Percentiles rank a stretch among this genome's conserved stretches.
phyloP scores from a whole-genome alignment of 148 eudicot genomes.

The Dysphania ambrosioides region DNA sequence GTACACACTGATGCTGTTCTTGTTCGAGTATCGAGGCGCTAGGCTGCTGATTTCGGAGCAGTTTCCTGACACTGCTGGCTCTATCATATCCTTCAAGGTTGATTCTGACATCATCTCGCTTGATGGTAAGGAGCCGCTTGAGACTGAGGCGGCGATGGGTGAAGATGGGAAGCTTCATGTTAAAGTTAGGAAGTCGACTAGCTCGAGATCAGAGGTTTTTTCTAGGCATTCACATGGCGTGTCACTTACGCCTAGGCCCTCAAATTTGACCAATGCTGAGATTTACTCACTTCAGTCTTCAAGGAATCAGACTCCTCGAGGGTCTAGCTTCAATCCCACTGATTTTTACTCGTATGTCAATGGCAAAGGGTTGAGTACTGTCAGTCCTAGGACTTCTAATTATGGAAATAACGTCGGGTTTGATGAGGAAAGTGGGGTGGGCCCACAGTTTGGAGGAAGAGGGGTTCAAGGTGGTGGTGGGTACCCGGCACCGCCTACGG shows the following conservation, averaged over 20 bases:
- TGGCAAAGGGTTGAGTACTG: slow-evolving; percentile 40
- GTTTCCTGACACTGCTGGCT: slow-evolving; percentile 73
- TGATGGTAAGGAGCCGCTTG: slow-evolving; percentile 67
- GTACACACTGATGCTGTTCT: slow-evolving; percentile 82
- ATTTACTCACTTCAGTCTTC: slow-evolving; percentile 76
- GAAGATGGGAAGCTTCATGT: slow-evolving; percentile 81
- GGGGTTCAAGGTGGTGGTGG: slow-evolving; percentile 29
- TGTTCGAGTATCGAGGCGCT: slow-evolving; percentile 83
- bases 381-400: slow-evolving; percentile 71
- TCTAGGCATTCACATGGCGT: slow-evolving; percentile 55
- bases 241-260: slow-evolving; percentile 56
- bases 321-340: slow-evolving; percentile 76
- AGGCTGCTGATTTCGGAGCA: slow-evolving; percentile 65
- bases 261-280: slow-evolving; percentile 78
- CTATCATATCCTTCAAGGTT: slow-evolving; percentile 59
- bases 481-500: slow-evolving; percentile 68
- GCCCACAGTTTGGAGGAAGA: slow-evolving; percentile 27
- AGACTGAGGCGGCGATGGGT: slow-evolving; percentile 68
- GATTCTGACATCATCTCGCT: slow-evolving; percentile 66
- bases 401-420: slow-evolving; percentile 55
- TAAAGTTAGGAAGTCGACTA: slow-evolving; percentile 64
- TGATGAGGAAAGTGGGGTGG: slow-evolving; percentile 66
- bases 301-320: slow-evolving; percentile 72
- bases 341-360: slow-evolving; percentile 73
- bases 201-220: slow-evolving; percentile 68